Evolutionary conservation across 2,329 filamentous ascomycete genomes (phyloP), one percentile per base, ranked within the genome.

Genomic region (Colletotrichum chlorophyti): DNA sequence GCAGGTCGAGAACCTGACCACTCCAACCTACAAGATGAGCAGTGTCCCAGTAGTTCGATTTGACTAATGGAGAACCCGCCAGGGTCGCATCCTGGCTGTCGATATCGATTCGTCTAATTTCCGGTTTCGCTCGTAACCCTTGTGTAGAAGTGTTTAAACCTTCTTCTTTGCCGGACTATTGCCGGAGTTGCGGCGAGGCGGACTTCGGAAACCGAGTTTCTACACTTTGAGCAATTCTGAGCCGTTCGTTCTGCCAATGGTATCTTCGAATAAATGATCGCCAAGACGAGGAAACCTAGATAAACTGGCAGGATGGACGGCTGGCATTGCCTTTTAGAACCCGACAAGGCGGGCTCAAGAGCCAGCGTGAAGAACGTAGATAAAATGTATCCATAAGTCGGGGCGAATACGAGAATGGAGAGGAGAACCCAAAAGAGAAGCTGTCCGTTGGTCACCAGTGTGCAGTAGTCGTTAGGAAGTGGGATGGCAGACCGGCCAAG

Each of bases 131-230:
- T n/a, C n/a, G n/a, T n/a, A n/a, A n/a, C n/a, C n/a, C n/a, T n/a
- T n/a, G n/a, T n/a, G n/a, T n/a, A n/a, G n/a, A n/a, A n/a, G n/a
- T n/a, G n/a, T n/a, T n/a, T n/a, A n/a, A n/a, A n/a, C n/a, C n/a
- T n/a, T n/a, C n/a, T n/a, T n/a, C n/a, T 5, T 40, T 35, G 38
- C 45, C 47, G 24, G 47, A 19, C 38, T 58, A 53, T 46, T 41
- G 41, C 54, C 54, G 54, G 47, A 31, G 15, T 40, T 10, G 41
- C 40, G 53, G 53, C 24, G 37, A 37, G 31, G 24, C 10, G 24
- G 46, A 11, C 19, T 19, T 58, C 48, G 54, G 54, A 46, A 9
- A 23, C 48, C 54, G 54, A 58, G 48, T 27, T 19, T 29, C n/a
- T 19, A 35, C 5, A 9, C n/a, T 4, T 24, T 6, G 11, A 7